phyloP scores from a whole-genome alignment of 352 stramenopile genomes.

The Phytophthora kernoviae region DNA sequence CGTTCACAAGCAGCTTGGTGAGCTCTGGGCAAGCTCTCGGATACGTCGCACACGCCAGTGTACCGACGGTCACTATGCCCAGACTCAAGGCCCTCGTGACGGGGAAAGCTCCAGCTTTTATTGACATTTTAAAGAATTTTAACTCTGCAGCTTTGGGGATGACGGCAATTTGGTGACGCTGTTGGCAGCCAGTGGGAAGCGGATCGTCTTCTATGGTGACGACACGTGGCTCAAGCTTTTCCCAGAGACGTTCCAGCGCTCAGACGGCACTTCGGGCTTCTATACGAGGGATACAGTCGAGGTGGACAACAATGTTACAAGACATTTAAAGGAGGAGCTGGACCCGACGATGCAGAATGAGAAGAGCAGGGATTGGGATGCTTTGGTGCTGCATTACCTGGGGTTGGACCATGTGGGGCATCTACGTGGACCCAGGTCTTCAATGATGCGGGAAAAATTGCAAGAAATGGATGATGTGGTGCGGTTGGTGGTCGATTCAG shows the following conservation, averaged over 20 bases:
- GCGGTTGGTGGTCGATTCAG: constrained; percentile 57
- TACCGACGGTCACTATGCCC: constrained; percentile 91
- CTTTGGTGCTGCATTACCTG: constrained; percentile 87
- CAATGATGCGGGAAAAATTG: constrained; percentile 81
- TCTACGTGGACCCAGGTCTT: constrained; percentile 74
- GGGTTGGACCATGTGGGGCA: constrained; percentile 89
- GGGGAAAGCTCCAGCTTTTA: constrained; percentile 85
- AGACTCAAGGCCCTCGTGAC: constrained; percentile 87
- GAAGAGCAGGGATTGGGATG: constrained; percentile 83
- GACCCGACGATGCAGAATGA: constrained; percentile 68
- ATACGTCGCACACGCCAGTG: constrained; percentile 81
- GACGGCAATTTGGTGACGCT: constrained; percentile 78
- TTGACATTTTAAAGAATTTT: constrained; percentile 92
- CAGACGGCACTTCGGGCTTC: constrained; percentile 86
- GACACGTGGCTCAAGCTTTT: constrained; percentile 92
- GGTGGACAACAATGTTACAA: constrained; percentile 87
- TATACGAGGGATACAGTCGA: constrained; percentile 89
- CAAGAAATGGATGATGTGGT: constrained; percentile 85
- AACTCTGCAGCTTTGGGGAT: constrained; percentile 77
- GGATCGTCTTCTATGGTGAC: constrained; percentile 89
- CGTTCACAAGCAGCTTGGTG: constrained; percentile 62
- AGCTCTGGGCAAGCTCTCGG: constrained; percentile 52
- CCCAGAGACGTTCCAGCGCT: constrained; percentile 64
- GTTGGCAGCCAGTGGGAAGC: constrained; percentile 47
- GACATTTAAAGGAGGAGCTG: constrained; percentile 83